Percentiles rank a stretch among this genome's conserved stretches.
Conservation (phyloP, 139 green algal genomes). For the Desmodesmus armatus region DNA sequence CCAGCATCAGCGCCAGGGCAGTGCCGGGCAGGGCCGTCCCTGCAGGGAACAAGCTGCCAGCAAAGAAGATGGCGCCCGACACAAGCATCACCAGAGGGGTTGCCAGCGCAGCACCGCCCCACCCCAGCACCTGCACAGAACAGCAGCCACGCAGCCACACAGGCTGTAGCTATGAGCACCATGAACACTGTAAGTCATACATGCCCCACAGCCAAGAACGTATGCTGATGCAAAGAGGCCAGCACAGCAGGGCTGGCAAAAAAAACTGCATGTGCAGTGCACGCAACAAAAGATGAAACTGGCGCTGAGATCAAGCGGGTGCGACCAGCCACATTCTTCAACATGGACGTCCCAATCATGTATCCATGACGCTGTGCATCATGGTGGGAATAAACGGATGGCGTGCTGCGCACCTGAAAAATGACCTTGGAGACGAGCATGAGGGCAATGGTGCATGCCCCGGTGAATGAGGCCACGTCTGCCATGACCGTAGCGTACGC, state of each 20-base stretch:
- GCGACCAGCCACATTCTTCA: no score
- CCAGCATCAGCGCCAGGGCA: constrained; percentile 6
- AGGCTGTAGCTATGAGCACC: background rate
- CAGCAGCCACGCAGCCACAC: background rate
- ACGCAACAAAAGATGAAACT: no score
- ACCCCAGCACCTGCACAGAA: constrained; percentile 48
- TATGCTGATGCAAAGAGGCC: no score
- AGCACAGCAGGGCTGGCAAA: background rate
- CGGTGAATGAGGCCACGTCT: constrained; percentile 40
- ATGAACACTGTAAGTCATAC: no score
- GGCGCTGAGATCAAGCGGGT: no score
- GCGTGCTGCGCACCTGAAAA: constrained; percentile 28
- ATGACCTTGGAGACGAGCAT: constrained; percentile 37
- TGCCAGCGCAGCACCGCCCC: constrained; percentile 68
- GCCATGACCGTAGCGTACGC: constrained; percentile 36
- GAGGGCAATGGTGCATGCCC: constrained; percentile 13
- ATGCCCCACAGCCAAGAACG: no score
- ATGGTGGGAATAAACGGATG: background rate
- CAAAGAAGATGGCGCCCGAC: constrained; percentile 76
- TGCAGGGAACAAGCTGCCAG: constrained; percentile 3
- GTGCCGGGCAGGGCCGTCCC: background rate
- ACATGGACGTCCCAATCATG: no score
- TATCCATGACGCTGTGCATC: background rate
- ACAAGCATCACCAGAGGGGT: constrained; percentile 76
- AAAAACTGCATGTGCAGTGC: no score